Base-by-base conservation (phyloP, 2,329 filamentous ascomycete species). In the Huntiella decipiens region DNA sequence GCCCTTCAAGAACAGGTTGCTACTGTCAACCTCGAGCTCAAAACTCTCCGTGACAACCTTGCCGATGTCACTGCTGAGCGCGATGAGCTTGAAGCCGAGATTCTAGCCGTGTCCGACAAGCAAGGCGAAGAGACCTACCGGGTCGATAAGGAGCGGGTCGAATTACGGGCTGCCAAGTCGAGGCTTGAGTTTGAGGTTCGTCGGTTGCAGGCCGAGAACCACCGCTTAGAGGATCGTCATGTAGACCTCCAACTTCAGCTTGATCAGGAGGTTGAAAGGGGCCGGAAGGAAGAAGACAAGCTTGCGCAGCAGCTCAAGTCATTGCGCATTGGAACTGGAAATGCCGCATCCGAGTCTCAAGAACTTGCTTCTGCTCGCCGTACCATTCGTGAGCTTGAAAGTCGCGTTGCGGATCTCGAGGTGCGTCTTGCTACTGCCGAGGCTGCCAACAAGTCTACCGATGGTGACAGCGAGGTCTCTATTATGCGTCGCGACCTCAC, bases 181-280 rank as follows among this genome's bases (percentile, higher is more conserved):
- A 79, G 76, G 54, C 66, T 82, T 13, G 79, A 84, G 51, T 70
- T 65, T 50, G 79, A 84, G 54, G 64, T 81, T 12, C 73, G 74
- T 37, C 67, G 76, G 10, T 62, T 82, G 12, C 73, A 66, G 44
- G 74, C 80, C 6, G 79, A 84, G 56, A 78, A 76, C 53, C 67
- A 65, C 46, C 57, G 64, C 1, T 60, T 82, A 34, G 50, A 64
- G 10, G 69, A 75, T 48, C 69, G 77, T 50, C 73, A 73, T 31
- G 63, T 71, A 36, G 62, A 66, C 1, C 60, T 81, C 3, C 78
- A 84, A 55, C 67, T 66, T 51, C 72, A 78, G 28, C 66, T 84
- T 2, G 72, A 80, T 46, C 64, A 70, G 10, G 79, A 83, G 56
- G 71, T 80, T 45, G 73, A 77, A 52, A 72, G 75, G 56, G 77